Evolutionary conservation across 768 basidiomycete species (phyloP), one percentile per base, ranked within the genome.

Genomic region (Tephrocybe rancida): DNA sequence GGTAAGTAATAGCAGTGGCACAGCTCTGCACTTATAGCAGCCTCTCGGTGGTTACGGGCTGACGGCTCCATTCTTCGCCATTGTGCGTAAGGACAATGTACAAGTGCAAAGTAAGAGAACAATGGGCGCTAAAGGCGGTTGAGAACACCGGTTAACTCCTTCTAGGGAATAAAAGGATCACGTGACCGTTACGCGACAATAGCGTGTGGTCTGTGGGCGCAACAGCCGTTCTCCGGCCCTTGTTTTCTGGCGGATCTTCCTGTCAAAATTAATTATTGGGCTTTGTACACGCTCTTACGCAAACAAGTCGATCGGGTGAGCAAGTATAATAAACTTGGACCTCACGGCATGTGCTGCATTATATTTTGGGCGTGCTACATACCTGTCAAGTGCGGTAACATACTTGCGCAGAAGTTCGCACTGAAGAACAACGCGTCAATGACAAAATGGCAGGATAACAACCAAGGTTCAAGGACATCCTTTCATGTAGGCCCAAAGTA

Each of bases 101-200:
- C 58, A 61, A 46, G 21, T 45, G 29, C 27, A 24, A 44, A 29
- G 21, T 25, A 4, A 32, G 48, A 53, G 54, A 60, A 62, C 61
- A 62, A 62, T 62, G 55, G 37, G 46, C 50, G 35, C 42, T 45
- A 52, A 52, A 22, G 26, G 13, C n/a, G n/a, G n/a, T n/a, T n/a
- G n/a, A n/a, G n/a, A n/a, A n/a, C n/a, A n/a, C n/a, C n/a, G 7
- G 48, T 27, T 44, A 34, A 44, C 54, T 34, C 55, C 35, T 21
- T 35, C 56, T 41, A 26, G 50, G 55, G 18, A 6, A 39, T 27
- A 1, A 26, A n/a, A 4, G 21, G 3, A 24, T 29, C 59, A 60
- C 54, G 52, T 60, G 56, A 56, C 46, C 41, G 39, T 10, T 27
- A 34, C 39, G 37, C 35, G 48, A 57, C 56, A 54, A 56, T 54